phyloP scores from a whole-genome alignment of 1,284 basidiomycete species.

The Moesziomyces globuligerus region DNA sequence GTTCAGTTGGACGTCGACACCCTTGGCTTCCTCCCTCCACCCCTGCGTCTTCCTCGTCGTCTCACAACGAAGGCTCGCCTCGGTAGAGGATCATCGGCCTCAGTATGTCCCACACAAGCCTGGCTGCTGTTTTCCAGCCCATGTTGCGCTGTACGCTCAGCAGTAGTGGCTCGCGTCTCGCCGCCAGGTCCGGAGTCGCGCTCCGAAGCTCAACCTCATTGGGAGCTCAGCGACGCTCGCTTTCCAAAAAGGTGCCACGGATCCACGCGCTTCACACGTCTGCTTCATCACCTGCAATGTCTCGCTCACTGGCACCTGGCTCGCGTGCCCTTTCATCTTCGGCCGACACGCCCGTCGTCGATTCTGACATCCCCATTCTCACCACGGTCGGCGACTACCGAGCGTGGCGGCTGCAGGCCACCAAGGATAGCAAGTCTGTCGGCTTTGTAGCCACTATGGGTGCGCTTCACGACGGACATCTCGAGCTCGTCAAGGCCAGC shows the following conservation, averaged over 20 bases:
- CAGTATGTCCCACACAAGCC: no score
- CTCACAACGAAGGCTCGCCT: no score
- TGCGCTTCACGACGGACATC: constrained; percentile 90
- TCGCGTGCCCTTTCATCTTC: constrained; percentile 19
- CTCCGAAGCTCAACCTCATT: no score
- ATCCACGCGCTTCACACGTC: no score
- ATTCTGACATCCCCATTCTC: constrained; percentile 79
- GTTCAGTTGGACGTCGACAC: no score
- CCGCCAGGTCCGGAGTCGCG: no score
- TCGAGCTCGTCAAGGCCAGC: constrained; percentile 78
- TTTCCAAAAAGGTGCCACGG: not conserved
- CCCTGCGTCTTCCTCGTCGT: no score
- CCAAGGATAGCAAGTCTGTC: constrained; percentile 69
- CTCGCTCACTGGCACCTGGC: not conserved
- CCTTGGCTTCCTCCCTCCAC: no score
- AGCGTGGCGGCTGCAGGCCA: constrained; percentile 79
- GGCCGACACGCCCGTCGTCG: constrained; percentile 24
- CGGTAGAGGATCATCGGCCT: no score
- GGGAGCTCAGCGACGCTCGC: constrained; percentile 3
- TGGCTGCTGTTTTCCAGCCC: no score
- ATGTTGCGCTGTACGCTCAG: no score
- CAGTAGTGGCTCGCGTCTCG: no score
- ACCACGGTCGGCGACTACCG: constrained; percentile 77
- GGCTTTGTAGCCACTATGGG: constrained; percentile 98
- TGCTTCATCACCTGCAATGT: not conserved